Percentiles rank a stretch among this genome's conserved stretches.
Evolutionary conservation across 2,329 filamentous ascomycete genomes (phyloP).

Genomic region (Gaeumannomyces sp.): DNA sequence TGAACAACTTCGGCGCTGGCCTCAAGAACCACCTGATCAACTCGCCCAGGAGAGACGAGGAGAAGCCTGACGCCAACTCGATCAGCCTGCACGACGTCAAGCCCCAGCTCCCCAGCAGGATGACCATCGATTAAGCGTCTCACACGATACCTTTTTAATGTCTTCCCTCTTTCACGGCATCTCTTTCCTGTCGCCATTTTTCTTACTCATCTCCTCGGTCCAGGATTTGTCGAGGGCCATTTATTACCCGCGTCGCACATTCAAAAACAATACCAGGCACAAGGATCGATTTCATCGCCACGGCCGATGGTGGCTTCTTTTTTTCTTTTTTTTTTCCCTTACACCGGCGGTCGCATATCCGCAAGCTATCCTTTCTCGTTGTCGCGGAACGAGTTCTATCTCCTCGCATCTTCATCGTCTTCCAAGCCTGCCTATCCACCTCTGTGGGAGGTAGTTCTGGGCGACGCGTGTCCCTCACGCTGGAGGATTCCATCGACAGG

Average conservation of each 20-base stretch:
- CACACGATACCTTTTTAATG: slow-evolving; percentile 1
- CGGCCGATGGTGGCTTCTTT: background rate
- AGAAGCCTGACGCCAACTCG: slow-evolving; percentile 49
- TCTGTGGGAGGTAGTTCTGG: no score
- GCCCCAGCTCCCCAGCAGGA: slow-evolving; percentile 45
- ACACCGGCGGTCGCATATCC: background rate
- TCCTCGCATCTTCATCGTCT: background rate
- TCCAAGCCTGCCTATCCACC: no score
- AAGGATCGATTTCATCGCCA: background rate
- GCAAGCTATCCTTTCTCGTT: background rate
- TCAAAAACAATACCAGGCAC: background rate
- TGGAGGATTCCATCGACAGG: background rate
- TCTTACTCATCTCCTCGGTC: background rate
- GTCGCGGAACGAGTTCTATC: background rate
- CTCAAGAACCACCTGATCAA: slow-evolving; percentile 65
- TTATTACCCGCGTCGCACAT: background rate
- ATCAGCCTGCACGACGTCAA: slow-evolving; percentile 53
- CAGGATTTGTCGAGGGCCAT: no score
- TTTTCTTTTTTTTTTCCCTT: no score
- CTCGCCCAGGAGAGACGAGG: slow-evolving; percentile 28
- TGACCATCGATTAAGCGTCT: slow-evolving; percentile 52
- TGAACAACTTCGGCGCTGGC: slow-evolving; percentile 82
- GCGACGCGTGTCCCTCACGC: background rate
- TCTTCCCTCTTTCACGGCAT: background rate
- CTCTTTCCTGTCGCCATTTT: background rate